Evolutionary conservation across 495 filamentous ascomycete species (phyloP), one percentile per base, ranked within the genome.

Genomic region (Lasiosphaeria ovina): DNA sequence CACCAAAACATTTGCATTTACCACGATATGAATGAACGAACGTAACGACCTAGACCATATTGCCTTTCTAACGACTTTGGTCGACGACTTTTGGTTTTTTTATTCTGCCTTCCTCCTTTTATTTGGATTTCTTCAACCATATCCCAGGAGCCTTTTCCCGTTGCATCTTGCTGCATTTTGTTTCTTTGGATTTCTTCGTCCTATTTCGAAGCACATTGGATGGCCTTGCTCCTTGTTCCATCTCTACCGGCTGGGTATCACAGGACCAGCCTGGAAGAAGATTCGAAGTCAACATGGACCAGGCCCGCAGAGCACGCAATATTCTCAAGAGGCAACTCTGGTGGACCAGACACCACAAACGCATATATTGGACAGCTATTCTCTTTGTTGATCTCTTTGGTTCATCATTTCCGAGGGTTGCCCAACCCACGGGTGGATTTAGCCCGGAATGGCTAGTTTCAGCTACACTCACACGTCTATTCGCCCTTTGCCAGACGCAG

Each of bases 11-110:
- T 51, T 61, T 66, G 61, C 70, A 72, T 73, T 45, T 42, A 45
- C 59, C 7, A 71, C 70, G 70, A 66, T 62, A 72, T 65, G 72
- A 74, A 40, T 64, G 53, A 44, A 69, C 68, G 68, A 69, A 59
- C 40, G 24, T 63, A 51, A 69, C 62, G 66, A 69, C 60, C 32
- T 73, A 74, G 72, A 74, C 63, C 60, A 51, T 50, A 61, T 57
- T 40, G 49, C 32, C 44, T 55, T 61, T 62, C 58, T 61, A 55
- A 65, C 62, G 65, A 65, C 55, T 7, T 55, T 61, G 24, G 14
- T 16, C 50, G 24, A 42, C 44, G 40, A 35, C 35, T 36, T 3
- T 35, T 54, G 61, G 35, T 52, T 59, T 49, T 59, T 38, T 42
- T 58, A 40, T 17, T 56, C 35, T 66, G 24, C 24, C 24, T 54